Base-by-base conservation (phyloP, 768 basidiomycete species). In the Auricularia heimuer region DNA sequence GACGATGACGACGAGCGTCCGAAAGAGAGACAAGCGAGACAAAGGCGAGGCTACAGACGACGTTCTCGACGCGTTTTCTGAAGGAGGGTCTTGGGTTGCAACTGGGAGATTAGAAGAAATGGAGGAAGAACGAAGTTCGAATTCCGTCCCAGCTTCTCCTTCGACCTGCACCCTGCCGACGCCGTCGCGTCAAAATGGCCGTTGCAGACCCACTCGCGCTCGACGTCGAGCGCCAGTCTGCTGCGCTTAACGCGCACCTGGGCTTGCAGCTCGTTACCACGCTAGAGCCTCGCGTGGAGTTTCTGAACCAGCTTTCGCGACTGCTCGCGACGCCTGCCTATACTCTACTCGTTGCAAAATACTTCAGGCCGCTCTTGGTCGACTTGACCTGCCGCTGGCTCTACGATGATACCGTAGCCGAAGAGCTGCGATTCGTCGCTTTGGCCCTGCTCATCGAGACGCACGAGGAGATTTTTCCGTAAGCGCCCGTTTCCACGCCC, bases 301-400 rank as follows among this genome's bases (percentile, higher is more conserved):
- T 90, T 10, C 78, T 92, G 4, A 71, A 74, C 37, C 78, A 75
- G 0, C 75, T 94, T 44, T 89, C 92, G 4, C 72, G 76, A 36
- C 75, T 90, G 7, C 79, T 94, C 14, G 77, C 83, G 0, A 71
- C 78, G 18, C 87, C 90, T 8, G 79, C 83, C 11, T 80, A 88
- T 54, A 92, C 92, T 0, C 70, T 81, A 36, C 70, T 77, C 12
- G 79, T 98, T 66, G 84, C 89, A 21, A 78, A 76, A 4, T 67
- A 82, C 11, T 98, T 90, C 75, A 78, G 89, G 67, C 94, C 95
- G 3, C 75, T 98, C 63, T 73, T 93, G 45, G 70, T 89, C 34
- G 90, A 96, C 73, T 76, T 98, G 33, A 87, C 87, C 70, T 89
- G 89, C 3, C 76, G 90, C 70, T 97, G 92, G 93, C 72, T 95